Evolutionary conservation across 805 yeast genomes (phyloP).

Genomic region (Saccharomycopsis amapae): DNA sequence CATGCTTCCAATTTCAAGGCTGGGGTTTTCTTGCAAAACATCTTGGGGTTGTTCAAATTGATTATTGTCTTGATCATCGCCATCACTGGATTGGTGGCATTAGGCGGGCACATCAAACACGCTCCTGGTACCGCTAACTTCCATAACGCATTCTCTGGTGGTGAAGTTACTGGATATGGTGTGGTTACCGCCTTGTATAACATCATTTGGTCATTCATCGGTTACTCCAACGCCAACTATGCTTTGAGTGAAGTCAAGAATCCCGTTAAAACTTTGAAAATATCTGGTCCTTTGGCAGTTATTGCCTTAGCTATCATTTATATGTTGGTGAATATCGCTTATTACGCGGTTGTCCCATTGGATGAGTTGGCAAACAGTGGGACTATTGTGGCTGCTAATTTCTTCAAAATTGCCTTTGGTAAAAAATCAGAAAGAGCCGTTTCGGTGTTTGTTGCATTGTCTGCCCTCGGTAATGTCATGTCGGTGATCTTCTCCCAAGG

Average conservation of each 20-base stretch:
- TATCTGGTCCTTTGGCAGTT: conserved; percentile 73
- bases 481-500: conserved; percentile 80
- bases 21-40: conserved; percentile 59
- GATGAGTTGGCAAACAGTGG: conserved; percentile 55
- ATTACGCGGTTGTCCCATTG: conserved; percentile 73
- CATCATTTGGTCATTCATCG: conserved; percentile 80
- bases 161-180: conserved; percentile 54
- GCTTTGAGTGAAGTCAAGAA: conserved; percentile 74
- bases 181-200: conserved; percentile 71
- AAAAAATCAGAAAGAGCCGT: conserved; percentile 62
- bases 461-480: conserved; percentile 76
- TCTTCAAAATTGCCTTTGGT: conserved; percentile 69
- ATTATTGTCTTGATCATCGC: conserved; percentile 63
- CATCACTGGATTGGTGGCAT: conserved; percentile 77
- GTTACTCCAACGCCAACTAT: conserved; percentile 77
- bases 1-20: conserved; percentile 55
- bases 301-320: conserved; percentile 54
- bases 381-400: conserved; percentile 66
- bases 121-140: conserved; percentile 54
- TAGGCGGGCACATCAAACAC: conserved; percentile 59
- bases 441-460: conserved; percentile 71
- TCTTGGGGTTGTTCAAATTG: conserved; percentile 66
- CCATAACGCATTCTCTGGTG: conserved; percentile 42
- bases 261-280: conserved; percentile 59
- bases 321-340: conserved; percentile 71